These are phyloP conservation scores for Mytilinidion resinicola DNA, from an alignment of 495 filamentous ascomycete species.

Conservation along the genomic window DNA sequence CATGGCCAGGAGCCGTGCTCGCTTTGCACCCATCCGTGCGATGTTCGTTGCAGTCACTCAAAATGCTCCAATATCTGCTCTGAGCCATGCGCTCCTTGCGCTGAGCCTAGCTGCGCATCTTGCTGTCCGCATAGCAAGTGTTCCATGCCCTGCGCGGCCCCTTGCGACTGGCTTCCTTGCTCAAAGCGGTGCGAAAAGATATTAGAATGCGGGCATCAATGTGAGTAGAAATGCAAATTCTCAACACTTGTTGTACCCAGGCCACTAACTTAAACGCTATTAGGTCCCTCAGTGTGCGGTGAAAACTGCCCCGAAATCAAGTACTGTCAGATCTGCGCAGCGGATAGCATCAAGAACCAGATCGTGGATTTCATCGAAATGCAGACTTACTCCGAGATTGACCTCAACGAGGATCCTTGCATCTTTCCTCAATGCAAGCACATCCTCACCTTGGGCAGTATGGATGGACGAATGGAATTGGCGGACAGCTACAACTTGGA, in stretches of 20 bases:
- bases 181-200: slow-evolving; percentile 51
- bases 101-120: not conserved
- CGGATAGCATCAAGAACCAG: slow-evolving; percentile 38
- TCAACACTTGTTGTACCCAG: slow-evolving; percentile 10
- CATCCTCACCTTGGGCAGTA: slow-evolving; percentile 52
- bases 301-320: slow-evolving; percentile 41
- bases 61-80: slow-evolving; percentile 51
- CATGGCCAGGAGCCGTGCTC: slow-evolving; percentile 49
- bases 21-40: slow-evolving; percentile 51
- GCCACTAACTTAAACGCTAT: slow-evolving; percentile 38
- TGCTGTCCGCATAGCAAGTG: not conserved
- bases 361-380: slow-evolving; percentile 50
- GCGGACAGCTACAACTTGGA: slow-evolving; percentile 51
- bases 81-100: slow-evolving; percentile 56
- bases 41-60: slow-evolving; percentile 57
- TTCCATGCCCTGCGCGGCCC: slow-evolving; percentile 60
- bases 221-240: slow-evolving; percentile 4
- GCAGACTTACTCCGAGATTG: slow-evolving; percentile 47
- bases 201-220: slow-evolving; percentile 50
- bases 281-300: slow-evolving; percentile 41
- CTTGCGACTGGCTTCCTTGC: slow-evolving; percentile 61
- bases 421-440: slow-evolving; percentile 65
- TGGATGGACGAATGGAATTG: slow-evolving; percentile 65
- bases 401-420: slow-evolving; percentile 54
- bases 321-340: slow-evolving; percentile 24